Evolutionary conservation across 768 basidiomycete genomes (phyloP).

Genomic region (Daedaleopsis nitida): DNA sequence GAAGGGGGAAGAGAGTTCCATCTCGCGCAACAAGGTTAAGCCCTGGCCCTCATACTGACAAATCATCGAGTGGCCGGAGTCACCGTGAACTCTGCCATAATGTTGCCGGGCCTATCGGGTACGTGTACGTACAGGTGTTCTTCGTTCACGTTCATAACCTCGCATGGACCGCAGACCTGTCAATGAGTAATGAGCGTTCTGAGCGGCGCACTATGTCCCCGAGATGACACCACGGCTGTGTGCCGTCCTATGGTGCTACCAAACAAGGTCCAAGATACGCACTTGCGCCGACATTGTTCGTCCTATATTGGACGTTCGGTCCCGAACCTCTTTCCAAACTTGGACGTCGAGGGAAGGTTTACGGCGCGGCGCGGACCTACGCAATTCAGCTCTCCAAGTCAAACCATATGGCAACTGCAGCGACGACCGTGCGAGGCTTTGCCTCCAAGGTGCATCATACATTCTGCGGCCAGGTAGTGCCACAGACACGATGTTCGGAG

Average conservation of each 20-base stretch:
- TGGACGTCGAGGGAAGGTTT: neutral
- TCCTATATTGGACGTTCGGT: neutral
- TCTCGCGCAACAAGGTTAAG: slow-evolving; percentile 1
- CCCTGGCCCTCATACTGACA: neutral
- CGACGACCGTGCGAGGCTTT: neutral
- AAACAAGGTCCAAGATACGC: neutral
- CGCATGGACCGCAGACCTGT: neutral
- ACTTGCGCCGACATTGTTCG: neutral
- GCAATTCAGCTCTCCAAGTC: neutral
- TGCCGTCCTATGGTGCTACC: neutral
- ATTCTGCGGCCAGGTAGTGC: too few species aligned
- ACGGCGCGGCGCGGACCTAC: neutral
- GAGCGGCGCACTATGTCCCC: neutral
- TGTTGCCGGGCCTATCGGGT: neutral
- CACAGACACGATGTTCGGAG: neutral
- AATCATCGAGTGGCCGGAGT: neutral
- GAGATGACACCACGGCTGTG: neutral
- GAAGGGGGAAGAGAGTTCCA: neutral
- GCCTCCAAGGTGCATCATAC: too few species aligned
- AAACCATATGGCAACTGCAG: neutral
- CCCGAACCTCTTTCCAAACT: neutral
- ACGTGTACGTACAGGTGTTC: neutral
- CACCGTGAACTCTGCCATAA: neutral
- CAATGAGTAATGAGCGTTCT: neutral
- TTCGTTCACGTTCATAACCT: neutral